phyloP scores from a whole-genome alignment of 2,329 filamentous ascomycete genomes.

The Colletotrichum nymphaeae region DNA sequence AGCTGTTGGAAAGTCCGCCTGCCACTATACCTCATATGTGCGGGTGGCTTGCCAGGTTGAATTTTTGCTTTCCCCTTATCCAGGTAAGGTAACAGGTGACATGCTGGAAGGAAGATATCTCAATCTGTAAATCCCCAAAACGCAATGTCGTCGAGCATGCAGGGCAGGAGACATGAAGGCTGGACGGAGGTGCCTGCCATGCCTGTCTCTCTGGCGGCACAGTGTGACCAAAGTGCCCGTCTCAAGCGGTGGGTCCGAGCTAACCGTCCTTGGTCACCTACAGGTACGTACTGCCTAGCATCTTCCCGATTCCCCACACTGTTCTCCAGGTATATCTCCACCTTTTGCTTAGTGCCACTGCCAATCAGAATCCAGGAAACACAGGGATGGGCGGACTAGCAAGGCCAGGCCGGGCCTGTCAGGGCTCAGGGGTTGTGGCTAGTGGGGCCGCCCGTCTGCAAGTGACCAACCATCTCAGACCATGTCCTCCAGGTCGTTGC shows the following conservation, averaged over 20 bases:
- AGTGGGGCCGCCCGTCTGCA: conserved; percentile 3
- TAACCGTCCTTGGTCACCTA: background rate
- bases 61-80: background rate
- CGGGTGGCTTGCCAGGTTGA: background rate
- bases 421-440: conserved; percentile 16
- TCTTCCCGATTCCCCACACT: conserved; percentile 30
- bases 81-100: background rate
- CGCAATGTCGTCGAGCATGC: background rate
- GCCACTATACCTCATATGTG: background rate
- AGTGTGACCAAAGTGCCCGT: conserved; percentile 19
- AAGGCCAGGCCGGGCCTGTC: conserved; percentile 19
- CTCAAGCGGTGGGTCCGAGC: conserved; percentile 4
- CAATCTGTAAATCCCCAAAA: background rate
- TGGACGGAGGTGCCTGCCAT: background rate
- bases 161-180: background rate
- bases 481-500: background rate
- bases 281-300: conserved; percentile 14
- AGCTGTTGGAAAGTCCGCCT: background rate
- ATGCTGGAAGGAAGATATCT: background rate
- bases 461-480: conserved; percentile 17
- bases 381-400: background rate
- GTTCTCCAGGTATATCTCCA: conserved; percentile 27
- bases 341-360: conserved; percentile 14
- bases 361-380: conserved; percentile 6
- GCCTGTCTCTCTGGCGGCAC: conserved; percentile 8